These are phyloP conservation scores for Suillus decipiens DNA, from an alignment of 768 basidiomycete species.

Conservation along the genomic window DNA sequence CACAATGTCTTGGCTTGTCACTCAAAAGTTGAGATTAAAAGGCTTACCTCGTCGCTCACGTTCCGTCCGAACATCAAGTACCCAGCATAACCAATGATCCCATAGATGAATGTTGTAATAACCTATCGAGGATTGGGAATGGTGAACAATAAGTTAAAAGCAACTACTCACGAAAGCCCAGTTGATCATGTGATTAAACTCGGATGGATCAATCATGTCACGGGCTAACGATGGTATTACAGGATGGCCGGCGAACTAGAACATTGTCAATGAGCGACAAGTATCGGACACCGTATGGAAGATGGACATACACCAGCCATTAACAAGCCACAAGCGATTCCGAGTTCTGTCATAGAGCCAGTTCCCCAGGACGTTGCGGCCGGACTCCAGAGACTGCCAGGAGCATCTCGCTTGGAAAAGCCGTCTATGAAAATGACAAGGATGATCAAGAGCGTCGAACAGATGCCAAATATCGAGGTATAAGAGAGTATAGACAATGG, in stretches of 20 bases:
- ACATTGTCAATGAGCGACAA: neutral
- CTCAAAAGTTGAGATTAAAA: neutral
- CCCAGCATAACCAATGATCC: conserved; percentile 75
- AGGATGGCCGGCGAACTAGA: conserved; percentile 89
- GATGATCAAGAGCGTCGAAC: conserved; percentile 76
- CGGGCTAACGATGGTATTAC: conserved; percentile 87
- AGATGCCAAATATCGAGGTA: conserved; percentile 82
- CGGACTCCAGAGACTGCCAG: conserved; percentile 81
- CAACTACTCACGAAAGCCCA: conserved; percentile 72
- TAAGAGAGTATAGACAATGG: conserved; percentile 86
- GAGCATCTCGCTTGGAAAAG: conserved; percentile 63
- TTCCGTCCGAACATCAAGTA: conserved; percentile 88
- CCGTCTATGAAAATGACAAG: conserved; percentile 83
- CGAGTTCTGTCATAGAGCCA: conserved; percentile 56
- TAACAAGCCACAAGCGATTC: conserved; percentile 84
- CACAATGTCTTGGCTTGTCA: conserved; percentile 3
- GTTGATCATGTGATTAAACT: conserved; percentile 83
- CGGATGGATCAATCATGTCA: conserved; percentile 84
- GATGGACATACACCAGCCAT: conserved; percentile 76
- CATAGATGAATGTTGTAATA: conserved; percentile 62
- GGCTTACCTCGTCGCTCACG: conserved; percentile 77
- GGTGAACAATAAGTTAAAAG: conserved; percentile 7
- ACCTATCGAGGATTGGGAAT: conserved; percentile 36
- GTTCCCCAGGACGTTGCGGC: conserved; percentile 66
- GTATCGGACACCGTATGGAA: neutral